phyloP scores from a whole-genome alignment of 768 basidiomycete species.

The Lactarius deliciosus region DNA sequence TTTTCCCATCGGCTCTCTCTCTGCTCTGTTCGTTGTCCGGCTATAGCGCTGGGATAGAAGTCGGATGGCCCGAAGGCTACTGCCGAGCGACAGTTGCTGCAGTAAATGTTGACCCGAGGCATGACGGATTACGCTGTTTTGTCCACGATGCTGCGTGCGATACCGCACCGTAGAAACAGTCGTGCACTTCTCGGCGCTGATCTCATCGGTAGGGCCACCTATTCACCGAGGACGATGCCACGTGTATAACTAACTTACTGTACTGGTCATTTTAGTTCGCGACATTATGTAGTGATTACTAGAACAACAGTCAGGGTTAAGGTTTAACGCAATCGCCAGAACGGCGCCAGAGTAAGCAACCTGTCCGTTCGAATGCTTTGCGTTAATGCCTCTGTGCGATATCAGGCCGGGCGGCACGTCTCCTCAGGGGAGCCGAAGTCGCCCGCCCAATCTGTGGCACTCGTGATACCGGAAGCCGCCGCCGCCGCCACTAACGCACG shows the following conservation, averaged over 20 bases:
- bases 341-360: neutral
- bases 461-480: neutral
- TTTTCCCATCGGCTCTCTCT: slow-evolving; percentile 1
- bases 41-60: neutral
- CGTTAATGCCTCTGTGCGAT: neutral
- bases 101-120: neutral
- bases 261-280: neutral
- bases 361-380: neutral
- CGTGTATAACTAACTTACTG: neutral
- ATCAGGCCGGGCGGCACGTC: neutral
- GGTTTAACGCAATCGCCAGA: neutral
- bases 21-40: neutral
- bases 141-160: neutral
- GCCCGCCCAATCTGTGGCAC: neutral
- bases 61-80: neutral
- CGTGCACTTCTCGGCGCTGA: neutral
- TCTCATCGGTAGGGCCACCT: neutral
- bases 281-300: neutral
- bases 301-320: neutral
- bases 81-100: neutral
- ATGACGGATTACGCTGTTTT: neutral
- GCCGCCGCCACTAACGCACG: neutral
- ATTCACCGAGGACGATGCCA: neutral
- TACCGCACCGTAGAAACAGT: neutral
- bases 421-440: neutral